These are phyloP conservation scores for Sarcodon sp. DNA, from an alignment of 768 basidiomycete genomes.

Conservation along the genomic window DNA sequence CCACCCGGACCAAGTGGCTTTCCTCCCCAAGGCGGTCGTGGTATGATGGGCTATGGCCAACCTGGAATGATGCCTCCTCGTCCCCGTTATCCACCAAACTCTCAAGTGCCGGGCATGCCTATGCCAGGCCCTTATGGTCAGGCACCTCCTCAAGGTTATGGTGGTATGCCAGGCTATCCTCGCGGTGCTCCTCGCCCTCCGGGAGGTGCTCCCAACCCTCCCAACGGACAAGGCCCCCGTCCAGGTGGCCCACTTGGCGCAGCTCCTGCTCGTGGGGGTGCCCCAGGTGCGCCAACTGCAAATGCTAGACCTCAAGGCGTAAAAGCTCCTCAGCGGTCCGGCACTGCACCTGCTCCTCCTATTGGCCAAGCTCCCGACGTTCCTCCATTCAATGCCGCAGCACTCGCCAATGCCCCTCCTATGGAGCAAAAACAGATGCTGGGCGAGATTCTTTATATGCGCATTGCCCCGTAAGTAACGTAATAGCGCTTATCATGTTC, in stretches of 20 bases:
- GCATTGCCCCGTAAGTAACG: slow-evolving; percentile 58
- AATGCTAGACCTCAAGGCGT: slow-evolving; percentile 21
- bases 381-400: slow-evolving; percentile 47
- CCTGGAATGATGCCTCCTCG: slow-evolving; percentile 84
- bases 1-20: slow-evolving; percentile 66
- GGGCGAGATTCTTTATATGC: slow-evolving; percentile 93
- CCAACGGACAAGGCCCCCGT: slow-evolving; percentile 38
- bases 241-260: slow-evolving; percentile 38
- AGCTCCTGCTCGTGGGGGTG: slow-evolving; percentile 33
- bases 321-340: slow-evolving; percentile 21
- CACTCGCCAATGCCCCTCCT: slow-evolving; percentile 44
- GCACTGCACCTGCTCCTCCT: slow-evolving; percentile 19
- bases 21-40: slow-evolving; percentile 67
- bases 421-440: slow-evolving; percentile 98
- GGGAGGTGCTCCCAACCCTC: slow-evolving; percentile 58
- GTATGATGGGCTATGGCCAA: slow-evolving; percentile 70
- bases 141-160: slow-evolving; percentile 62
- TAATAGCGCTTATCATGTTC: slow-evolving; percentile 4
- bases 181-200: slow-evolving; percentile 47
- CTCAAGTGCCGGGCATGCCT: slow-evolving; percentile 66
- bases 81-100: slow-evolving; percentile 68
- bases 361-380: slow-evolving; percentile 27
- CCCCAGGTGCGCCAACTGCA: slow-evolving; percentile 31
- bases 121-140: slow-evolving; percentile 62
- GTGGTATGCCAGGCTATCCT: slow-evolving; percentile 55